Evolutionary conservation across 768 basidiomycete genomes (phyloP), one percentile per base, ranked within the genome.

Genomic region (Termitomyces sp.): DNA sequence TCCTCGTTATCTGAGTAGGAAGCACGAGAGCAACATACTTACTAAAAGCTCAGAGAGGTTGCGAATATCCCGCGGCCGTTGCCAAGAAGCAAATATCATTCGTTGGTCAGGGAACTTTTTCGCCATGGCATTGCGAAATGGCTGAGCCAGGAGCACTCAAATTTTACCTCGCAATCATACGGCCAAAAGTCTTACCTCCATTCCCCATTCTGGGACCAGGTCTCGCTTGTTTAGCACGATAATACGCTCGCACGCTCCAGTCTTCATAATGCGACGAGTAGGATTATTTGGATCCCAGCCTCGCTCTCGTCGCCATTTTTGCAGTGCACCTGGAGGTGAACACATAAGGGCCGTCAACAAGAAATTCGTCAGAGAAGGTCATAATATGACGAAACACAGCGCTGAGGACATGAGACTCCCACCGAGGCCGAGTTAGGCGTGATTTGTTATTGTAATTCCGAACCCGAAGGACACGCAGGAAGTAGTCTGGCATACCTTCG

Each of bases 151-250:
- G 55, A 65, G 34, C 65, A 57, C 63, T 61, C 63, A 49, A 57
- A 49, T 52, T 54, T 37, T 49, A 44, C 44, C 37, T 41, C 55
- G 54, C 52, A 55, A 24, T 18, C 18, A 52, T 53, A 44, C 63
- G 54, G 48, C 33, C 59, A 31, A 36, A 58, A 61, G 12, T 67
- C 81, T 64, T 66, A 95, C 96, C 81, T 91, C 83, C 65, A 95
- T 81, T 37, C 94, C 95, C 86, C 91, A 91, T 66, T 83, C 78
- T 44, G 95, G 86, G 9, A 95, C 94, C 54, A 98, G 78, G 74
- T 98, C 97, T 44, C 89, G 82, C 76, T 98, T 98, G 67, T 93
- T 96, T 62, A 98, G 81, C 12, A 98, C 91, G 46, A 99, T 84
- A 36, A 98, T 81, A 57, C 90, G 88, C 72, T 95, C 91, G 67